Base-by-base conservation (phyloP, 139 green algal species). In the Coelastrella sp. region DNA sequence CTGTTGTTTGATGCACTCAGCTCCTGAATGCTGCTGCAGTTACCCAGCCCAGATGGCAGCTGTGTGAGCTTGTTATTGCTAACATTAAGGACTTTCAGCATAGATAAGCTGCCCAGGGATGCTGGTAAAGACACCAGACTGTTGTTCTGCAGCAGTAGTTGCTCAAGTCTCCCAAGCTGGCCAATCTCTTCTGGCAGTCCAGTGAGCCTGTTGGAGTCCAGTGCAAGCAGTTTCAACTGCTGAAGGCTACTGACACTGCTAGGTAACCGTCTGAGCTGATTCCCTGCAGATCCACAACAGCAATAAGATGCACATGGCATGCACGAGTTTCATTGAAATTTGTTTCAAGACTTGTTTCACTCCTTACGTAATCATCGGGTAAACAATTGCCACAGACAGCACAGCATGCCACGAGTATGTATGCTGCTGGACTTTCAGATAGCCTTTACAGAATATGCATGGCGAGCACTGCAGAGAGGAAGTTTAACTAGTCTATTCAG, bases 71-170 rank as follows among this genome's bases (percentile, higher is more conserved):
- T 38, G 72, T 96, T 96, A 75, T 81, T 51, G 8, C 41, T 71
- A 21, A 92, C 19, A 2, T 69, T 88, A 21, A 95, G 84, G 6
- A 40, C 77, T 50, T 94, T 90, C 66, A 96, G 89, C 17, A 27
- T 50, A 2, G 19, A 45, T 35, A 94, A 71, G 67, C 63, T 43
- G 4, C 80, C 84, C 0, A 96, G 13, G 3, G 87, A 77, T 4
- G 78, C 45, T 0, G 93, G 93, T 40, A 96, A 85, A n/a, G 64
- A 41, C 27, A 43, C 19, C 41, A 84, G 40, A n/a, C 51, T 43
- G 66, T 86, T 92, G 30, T 69, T 69, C 21, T 89, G 79, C 45
- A 92, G 67, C 84, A 85, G 82, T 25, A 92, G 71, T 27, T 77
- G 63, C 72, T 92, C 84, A 0, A 92, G 79, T 23, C 25, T 62